Conservation (phyloP, 148 eudicot genomes). For the Camellia granthamiana region DNA sequence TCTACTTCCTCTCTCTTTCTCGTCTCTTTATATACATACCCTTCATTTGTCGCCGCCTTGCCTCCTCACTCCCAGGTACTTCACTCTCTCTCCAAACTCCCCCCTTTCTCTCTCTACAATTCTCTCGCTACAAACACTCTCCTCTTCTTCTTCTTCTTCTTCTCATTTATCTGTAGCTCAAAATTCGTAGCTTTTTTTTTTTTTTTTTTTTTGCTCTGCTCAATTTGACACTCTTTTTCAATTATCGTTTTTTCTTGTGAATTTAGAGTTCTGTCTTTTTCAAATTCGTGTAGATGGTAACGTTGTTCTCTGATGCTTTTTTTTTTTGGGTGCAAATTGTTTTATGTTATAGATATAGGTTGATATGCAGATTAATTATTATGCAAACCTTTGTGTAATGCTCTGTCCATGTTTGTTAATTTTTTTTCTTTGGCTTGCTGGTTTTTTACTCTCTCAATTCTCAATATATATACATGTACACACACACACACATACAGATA, state of each 20-base stretch:
- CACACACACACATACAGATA: too few species aligned
- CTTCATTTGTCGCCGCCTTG: conserved; percentile 6
- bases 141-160: neutral
- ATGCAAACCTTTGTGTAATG: neutral
- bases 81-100: neutral
- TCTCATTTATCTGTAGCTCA: neutral
- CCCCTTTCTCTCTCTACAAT: too few species aligned
- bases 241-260: neutral
- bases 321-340: neutral
- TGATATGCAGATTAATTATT: neutral
- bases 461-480: neutral
- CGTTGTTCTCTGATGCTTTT: neutral
- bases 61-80: neutral
- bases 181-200: neutral
- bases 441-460: neutral
- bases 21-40: too few species aligned
- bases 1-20: neutral
- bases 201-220: neutral
- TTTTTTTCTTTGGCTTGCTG: neutral
- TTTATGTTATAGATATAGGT: neutral
- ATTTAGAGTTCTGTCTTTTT: neutral
- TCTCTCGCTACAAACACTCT: neutral
- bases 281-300: neutral
- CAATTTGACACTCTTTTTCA: neutral
- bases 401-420: neutral